Base-by-base conservation (phyloP, 441 rosid species). In the Eutrema salsugineum region DNA sequence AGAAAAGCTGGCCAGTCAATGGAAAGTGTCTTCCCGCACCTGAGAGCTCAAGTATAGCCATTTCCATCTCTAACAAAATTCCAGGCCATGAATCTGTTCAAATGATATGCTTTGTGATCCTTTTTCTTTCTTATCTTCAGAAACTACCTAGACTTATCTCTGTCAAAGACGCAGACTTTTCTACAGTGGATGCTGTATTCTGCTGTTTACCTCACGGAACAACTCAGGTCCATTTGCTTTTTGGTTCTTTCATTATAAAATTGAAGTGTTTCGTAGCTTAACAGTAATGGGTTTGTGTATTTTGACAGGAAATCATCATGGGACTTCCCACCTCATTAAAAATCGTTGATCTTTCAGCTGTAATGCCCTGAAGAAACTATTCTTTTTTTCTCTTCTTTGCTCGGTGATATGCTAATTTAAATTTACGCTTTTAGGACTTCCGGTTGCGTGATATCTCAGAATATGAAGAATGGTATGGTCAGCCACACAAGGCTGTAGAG, bases 141-240 rank as follows among this genome's bases (percentile, higher is more conserved):
- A 89, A 89, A 73, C 82, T 95, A 40, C 97, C 98, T 0, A 83
- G 75, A 56, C 72, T 93, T 89, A 78, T 89, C 61, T 84, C 97
- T 0, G 82, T 90, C 38, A 84, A 73, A 73, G 98, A 93, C 79
- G 99, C 97, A 3, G 86, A 85, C 73, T 95, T 87, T 82, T 82
- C 87, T 49, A 65, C 86, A 38, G 94, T 91, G 42, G 98, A 95
- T 80, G 98, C 97, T 59, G 94, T 91, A 4, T 88, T 95, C 75
- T 95, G 99, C 80, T 95, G 99, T 74, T 85, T 95, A 71, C 98
- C 98, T 60, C 99, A 95, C 64, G 98, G 99, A 81, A 92, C 98
- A 14, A 92, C 98, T 1, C 98, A 95, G 91, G 99, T 91, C 19
- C 56, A n/a, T 68, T 66, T 64, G 24, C 19, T 17, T 11, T 11